Conservation (phyloP, 176 grass and related monocot species). For the Neostapfia colusana region DNA sequence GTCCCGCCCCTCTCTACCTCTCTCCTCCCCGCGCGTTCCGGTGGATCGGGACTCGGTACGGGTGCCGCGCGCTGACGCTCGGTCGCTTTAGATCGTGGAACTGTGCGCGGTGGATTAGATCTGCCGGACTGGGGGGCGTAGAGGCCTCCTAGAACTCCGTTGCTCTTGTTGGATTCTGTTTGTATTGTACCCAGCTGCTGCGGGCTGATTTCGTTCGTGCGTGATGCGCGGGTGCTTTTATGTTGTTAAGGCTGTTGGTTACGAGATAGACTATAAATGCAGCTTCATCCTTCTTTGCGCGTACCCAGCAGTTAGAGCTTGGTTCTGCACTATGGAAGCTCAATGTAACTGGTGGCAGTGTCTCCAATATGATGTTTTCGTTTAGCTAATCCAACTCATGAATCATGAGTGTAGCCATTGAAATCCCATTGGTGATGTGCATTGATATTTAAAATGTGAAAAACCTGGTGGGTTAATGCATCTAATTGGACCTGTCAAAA, state of each 20-base stretch:
- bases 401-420: background rate
- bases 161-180: background rate
- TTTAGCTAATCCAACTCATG: background rate
- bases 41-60: constrained; percentile 26
- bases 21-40: background rate
- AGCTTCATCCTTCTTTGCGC: background rate
- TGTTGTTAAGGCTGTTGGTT: background rate
- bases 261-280: background rate
- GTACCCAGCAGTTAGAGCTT: background rate
- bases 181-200: background rate
- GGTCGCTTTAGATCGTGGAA: background rate
- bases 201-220: background rate
- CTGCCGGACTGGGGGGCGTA: constrained; percentile 22
- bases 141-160: background rate
- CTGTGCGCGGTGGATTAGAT: constrained; percentile 28
- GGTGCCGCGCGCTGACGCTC: background rate
- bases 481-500: background rate
- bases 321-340: background rate
- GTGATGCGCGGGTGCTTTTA: background rate
- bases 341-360: background rate
- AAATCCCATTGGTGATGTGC: background rate
- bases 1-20: background rate
- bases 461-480: background rate
- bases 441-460: background rate
- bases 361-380: no score